These are phyloP conservation scores for Arachis stenosperma DNA, from an alignment of 306 rosid species.

Conservation along the genomic window DNA sequence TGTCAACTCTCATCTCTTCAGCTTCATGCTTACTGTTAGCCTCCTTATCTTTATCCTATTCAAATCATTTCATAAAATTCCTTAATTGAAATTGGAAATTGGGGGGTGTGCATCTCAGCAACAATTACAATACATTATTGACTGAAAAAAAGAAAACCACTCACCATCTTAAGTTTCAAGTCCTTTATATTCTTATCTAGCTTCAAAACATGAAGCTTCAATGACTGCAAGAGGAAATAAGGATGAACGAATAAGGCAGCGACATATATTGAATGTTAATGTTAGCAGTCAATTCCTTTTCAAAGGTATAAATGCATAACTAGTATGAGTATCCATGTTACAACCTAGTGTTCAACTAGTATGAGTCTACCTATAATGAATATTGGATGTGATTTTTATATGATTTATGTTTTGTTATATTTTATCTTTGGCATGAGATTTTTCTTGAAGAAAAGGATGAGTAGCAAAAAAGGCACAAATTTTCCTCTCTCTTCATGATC, in stretches of 20 bases:
- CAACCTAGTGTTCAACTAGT: conserved; percentile 36
- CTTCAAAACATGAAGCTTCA: conserved; percentile 93
- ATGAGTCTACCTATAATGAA: conserved; percentile 25
- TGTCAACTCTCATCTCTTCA: conserved; percentile 42
- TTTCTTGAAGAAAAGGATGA: not conserved
- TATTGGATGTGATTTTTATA: conserved; percentile 6
- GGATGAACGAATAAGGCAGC: conserved; percentile 36
- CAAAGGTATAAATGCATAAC: not conserved
- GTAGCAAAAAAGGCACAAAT: conserved; percentile 2
- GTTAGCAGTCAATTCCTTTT: conserved; percentile 23
- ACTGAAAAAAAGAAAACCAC: conserved; percentile 34
- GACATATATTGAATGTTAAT: conserved; percentile 25
- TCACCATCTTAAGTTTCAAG: conserved; percentile 73
- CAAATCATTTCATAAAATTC: conserved; percentile 21
- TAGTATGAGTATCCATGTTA: conserved; percentile 23
- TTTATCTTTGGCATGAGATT: not conserved
- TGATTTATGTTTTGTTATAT: not conserved
- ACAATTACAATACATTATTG: not conserved
- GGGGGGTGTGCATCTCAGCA: conserved; percentile 36
- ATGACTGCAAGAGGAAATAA: conserved; percentile 64
- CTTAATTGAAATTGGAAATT: conserved; percentile 28
- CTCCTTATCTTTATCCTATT: conserved; percentile 64
- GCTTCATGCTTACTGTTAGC: conserved; percentile 42
- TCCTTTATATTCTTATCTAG: conserved; percentile 66
- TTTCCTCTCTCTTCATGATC: not conserved